phyloP scores from a whole-genome alignment of 768 basidiomycete genomes.

The Trametopsis cervina region DNA sequence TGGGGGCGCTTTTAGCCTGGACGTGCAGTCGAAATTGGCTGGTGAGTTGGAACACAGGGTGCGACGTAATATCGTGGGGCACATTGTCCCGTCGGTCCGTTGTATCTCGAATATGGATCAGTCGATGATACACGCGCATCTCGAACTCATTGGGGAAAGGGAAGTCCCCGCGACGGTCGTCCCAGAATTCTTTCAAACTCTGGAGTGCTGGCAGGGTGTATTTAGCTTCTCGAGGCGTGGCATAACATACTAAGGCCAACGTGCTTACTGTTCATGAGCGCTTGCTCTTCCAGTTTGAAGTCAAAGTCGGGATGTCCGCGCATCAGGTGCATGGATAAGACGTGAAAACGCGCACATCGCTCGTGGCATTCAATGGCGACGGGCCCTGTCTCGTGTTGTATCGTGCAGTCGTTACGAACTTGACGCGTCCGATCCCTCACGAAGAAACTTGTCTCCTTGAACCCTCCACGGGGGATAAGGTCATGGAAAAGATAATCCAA shows the following conservation, averaged over 20 bases:
- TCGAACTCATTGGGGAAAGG: conserved; percentile 84
- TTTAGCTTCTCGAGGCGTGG: conserved; percentile 1
- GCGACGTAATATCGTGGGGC: conserved; percentile 53
- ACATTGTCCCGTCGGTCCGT: conserved; percentile 69
- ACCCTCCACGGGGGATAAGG: conserved; percentile 62
- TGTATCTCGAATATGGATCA: conserved; percentile 86
- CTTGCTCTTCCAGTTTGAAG: conserved; percentile 74
- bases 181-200: conserved; percentile 89
- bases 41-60: conserved; percentile 78
- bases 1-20: conserved; percentile 72
- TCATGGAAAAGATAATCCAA: conserved; percentile 90
- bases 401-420: conserved; percentile 89
- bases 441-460: conserved; percentile 70
- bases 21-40: conserved; percentile 76
- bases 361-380: conserved; percentile 87
- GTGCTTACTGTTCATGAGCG: conserved; percentile 81
- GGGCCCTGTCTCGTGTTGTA: conserved; percentile 76
- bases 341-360: conserved; percentile 90
- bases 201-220: conserved; percentile 83
- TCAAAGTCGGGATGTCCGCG: conserved; percentile 54
- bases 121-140: conserved; percentile 92
- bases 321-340: conserved; percentile 67
- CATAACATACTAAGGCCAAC: conserved; percentile 2
- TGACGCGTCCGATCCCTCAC: conserved; percentile 89
- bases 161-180: conserved; percentile 64